These are phyloP conservation scores for Ganoderma leucocontextum DNA, from an alignment of 1,284 basidiomycete genomes.

Conservation along the genomic window DNA sequence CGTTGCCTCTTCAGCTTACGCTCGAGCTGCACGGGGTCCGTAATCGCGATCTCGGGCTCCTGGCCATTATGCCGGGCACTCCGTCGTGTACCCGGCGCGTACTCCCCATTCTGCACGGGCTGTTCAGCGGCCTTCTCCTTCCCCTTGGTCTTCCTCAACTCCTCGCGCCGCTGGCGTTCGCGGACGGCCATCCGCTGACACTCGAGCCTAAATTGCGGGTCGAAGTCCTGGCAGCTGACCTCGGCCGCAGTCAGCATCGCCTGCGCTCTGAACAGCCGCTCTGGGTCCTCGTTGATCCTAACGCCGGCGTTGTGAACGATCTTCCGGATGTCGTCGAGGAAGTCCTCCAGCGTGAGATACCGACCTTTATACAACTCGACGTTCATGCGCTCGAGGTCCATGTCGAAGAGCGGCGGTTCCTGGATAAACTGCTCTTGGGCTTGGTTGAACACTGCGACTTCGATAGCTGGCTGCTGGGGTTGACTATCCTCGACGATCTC, in stretches of 20 bases:
- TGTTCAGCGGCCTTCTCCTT: conserved; percentile 54
- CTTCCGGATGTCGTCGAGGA: conserved; percentile 88
- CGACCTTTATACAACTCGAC: conserved; percentile 85
- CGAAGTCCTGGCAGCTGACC: conserved; percentile 91
- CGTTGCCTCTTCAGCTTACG: conserved; percentile 76
- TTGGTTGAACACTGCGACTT: conserved; percentile 34
- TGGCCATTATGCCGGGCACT: conserved; percentile 79
- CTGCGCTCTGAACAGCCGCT: conserved; percentile 83
- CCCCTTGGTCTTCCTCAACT: conserved; percentile 59
- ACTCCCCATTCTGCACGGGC: conserved; percentile 41
- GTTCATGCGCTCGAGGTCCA: conserved; percentile 94
- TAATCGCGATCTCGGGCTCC: conserved; percentile 72
- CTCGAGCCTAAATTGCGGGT: conserved; percentile 82
- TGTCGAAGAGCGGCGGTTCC: conserved; percentile 66
- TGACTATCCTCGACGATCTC: conserved; percentile 48
- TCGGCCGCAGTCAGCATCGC: conserved; percentile 91
- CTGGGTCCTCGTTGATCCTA: conserved; percentile 72
- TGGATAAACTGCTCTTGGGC: conserved; percentile 33
- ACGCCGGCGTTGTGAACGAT: conserved; percentile 90
- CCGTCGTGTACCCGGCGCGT: conserved; percentile 58
- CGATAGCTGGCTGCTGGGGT: conserved; percentile 30
- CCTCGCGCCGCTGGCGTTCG: conserved; percentile 75
- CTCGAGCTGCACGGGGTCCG: conserved; percentile 76
- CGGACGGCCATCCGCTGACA: conserved; percentile 90
- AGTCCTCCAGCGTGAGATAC: conserved; percentile 89